Evolutionary conservation across 2,329 filamentous ascomycete genomes (phyloP).

Genomic region (Aspergillus pseudoviridinutans): DNA sequence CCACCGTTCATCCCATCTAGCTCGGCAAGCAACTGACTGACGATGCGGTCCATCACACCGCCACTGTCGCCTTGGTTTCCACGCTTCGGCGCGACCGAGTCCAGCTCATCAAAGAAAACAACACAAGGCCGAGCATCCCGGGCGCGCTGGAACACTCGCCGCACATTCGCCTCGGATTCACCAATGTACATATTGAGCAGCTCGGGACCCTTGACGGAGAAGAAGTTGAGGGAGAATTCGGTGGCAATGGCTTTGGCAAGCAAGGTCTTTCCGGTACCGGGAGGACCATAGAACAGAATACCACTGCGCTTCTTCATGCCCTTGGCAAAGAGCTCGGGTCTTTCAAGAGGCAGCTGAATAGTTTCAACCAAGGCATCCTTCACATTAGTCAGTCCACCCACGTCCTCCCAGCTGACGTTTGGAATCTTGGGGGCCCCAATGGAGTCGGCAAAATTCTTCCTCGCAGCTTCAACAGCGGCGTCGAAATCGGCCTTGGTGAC

Average conservation of each 20-base stretch:
- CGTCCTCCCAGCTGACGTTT: constrained; percentile 93
- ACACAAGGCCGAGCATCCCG: constrained; percentile 95
- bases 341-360: constrained; percentile 85
- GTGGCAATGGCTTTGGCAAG: constrained; percentile 99
- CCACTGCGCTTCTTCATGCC: constrained; percentile 98
- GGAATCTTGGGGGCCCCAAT: constrained; percentile 98
- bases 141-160: constrained; percentile 98
- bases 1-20: constrained; percentile 97
- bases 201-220: constrained; percentile 97
- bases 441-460: constrained; percentile 96
- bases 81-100: constrained; percentile 93
- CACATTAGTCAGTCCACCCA: constrained; percentile 86
- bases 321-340: constrained; percentile 91
- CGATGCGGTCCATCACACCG: constrained; percentile 97
- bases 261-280: constrained; percentile 99
- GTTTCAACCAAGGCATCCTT: constrained; percentile 98
- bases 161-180: constrained; percentile 99
- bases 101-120: constrained; percentile 96
- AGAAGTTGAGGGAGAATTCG: constrained; percentile 98
- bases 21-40: constrained; percentile 90
- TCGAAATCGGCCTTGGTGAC: constrained; percentile 84
- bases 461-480: constrained; percentile 85
- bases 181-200: constrained; percentile 99
- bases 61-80: constrained; percentile 97
- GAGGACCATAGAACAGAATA: constrained; percentile 97